Base-by-base conservation (phyloP, 352 stramenopile genomes). In the Phytopythium sindhum region DNA sequence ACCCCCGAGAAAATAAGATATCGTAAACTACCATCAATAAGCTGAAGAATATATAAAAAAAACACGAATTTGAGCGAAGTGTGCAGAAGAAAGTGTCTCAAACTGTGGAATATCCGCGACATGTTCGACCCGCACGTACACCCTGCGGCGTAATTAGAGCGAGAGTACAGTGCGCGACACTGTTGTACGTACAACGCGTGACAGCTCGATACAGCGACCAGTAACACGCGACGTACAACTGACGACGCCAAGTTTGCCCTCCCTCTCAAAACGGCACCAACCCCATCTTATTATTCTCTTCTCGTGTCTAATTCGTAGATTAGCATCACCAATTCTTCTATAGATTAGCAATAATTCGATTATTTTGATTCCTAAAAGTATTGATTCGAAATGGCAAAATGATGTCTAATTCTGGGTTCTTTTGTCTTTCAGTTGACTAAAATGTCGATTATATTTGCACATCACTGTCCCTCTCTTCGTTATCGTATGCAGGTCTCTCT, bases 31-130 rank as follows among this genome's bases (percentile, higher is more conserved):
- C 42, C 10, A 37, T 39, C 33, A 15, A 2, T 10, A 11, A 14
- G 33, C 7, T 26, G 7, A 21, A 15, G 35, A 41, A 41, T 21
- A 9, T 45, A 19, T n/a, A 45, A 23, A 6, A 1, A n/a, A 24
- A 15, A 24, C 5, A 11, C 21, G 8, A 28, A 50, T 29, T 31
- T 15, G 45, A 45, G 39, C n/a, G 45, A 35, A 54, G 47, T 54
- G 47, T n/a, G 15, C 24, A 33, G 23, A 35, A 54, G 24, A 33
- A 54, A 52, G 45, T 54, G 48, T 55, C 48, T 55, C 48, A 55
- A 55, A 55, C 26, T 37, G 48, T 55, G 48, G 48, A 55, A 55
- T 54, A 24, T 55, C 48, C 48, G 48, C 48, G 48, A 55, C 48
- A 55, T 55, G 48, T 37, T 55, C 10, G 24, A 28, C 47, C 24